These are phyloP conservation scores for Quercus lobata DNA, from an alignment of 331 rosid genomes.

Conservation along the genomic window DNA sequence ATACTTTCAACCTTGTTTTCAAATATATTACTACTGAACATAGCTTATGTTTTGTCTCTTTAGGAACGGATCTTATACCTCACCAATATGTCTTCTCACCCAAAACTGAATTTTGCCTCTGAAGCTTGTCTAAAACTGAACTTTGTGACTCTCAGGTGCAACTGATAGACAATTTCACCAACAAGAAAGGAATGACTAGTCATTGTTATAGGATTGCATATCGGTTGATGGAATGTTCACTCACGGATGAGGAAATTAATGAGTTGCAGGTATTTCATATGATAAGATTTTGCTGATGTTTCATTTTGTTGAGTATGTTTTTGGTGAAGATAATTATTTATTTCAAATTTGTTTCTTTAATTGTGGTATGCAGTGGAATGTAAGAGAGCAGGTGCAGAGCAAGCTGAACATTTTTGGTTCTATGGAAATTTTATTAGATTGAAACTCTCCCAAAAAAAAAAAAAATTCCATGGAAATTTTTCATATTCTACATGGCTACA, in stretches of 20 bases:
- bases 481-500: no score
- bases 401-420: no score
- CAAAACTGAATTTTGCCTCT: background rate
- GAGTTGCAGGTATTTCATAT: background rate
- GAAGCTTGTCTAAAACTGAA: background rate
- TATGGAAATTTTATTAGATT: no score
- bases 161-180: constrained; percentile 91
- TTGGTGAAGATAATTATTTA: no score
- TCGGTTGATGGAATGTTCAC: constrained; percentile 95
- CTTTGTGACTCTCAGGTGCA: constrained; percentile 48
- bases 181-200: constrained; percentile 93
- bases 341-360: no score
- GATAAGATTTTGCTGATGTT: no score
- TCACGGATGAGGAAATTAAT: constrained; percentile 91
- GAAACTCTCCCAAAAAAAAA: no score
- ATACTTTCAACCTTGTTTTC: background rate
- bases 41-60: background rate
- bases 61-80: background rate
- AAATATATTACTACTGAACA: background rate
- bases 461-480: no score
- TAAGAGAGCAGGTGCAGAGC: no score
- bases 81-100: no score
- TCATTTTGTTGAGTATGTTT: no score
- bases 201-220: constrained; percentile 94
- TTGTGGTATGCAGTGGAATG: no score